Evolutionary conservation across 805 yeast genomes (phyloP).

Genomic region (Danielia oregonensis): DNA sequence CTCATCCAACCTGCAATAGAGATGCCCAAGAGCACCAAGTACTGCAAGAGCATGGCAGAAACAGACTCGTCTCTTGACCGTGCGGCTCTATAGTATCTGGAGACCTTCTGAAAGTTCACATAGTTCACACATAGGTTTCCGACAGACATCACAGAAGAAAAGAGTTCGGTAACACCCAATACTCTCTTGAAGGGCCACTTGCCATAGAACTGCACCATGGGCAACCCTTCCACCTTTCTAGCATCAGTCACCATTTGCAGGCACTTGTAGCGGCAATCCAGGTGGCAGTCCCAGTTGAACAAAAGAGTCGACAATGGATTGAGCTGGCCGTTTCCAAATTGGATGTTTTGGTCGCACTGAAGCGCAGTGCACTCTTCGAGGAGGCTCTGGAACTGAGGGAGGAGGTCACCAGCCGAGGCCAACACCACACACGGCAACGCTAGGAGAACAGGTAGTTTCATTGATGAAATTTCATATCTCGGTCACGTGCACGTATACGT

Average conservation of each 20-base stretch:
- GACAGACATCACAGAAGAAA: conserved; percentile 31
- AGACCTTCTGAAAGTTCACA: conserved; percentile 24
- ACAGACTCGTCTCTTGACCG: conserved; percentile 12
- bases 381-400: conserved; percentile 29
- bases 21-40: conserved; percentile 22
- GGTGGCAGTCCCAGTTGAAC: conserved; percentile 32
- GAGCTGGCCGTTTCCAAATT: not conserved
- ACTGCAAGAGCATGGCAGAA: conserved; percentile 28
- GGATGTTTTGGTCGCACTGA: not conserved
- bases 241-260: conserved; percentile 29
- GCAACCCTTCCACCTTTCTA: conserved; percentile 16
- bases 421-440: no score
- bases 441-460: no score
- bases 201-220: conserved; percentile 39
- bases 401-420: conserved; percentile 30
- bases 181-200: conserved; percentile 42
- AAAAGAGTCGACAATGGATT: conserved; percentile 17
- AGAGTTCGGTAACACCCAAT: conserved; percentile 34
- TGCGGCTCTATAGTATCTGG: conserved; percentile 22
- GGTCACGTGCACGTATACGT: no score
- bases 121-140: conserved; percentile 36
- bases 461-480: no score
- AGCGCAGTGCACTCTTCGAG: conserved; percentile 10
- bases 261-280: conserved; percentile 39
- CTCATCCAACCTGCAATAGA: conserved; percentile 36